Evolutionary conservation across 768 basidiomycete genomes (phyloP), one percentile per base, ranked within the genome.

Genomic region (Pisolithus albus): DNA sequence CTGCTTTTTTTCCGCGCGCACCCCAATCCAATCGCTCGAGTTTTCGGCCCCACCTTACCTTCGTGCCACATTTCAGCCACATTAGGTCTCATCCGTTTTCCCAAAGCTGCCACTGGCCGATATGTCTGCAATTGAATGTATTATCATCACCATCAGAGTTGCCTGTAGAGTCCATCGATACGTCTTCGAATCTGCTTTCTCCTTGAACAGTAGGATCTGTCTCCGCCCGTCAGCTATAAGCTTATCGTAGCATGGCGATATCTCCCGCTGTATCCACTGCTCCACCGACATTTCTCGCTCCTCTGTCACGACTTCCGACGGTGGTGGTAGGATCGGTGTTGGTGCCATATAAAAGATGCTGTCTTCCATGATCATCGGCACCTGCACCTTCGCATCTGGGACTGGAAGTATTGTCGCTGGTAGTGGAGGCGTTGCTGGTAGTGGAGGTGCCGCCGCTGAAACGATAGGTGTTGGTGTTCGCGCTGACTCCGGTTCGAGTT

Each of bases 281-380:
- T 92, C 90, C 45, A 93, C 76, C 0, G 88, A 86, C 86, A 93
- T 84, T 18, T 74, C 69, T 53, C 83, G 72, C 63, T 92, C 79
- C 34, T 42, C 64, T 50, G 56, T 65, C 45, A 51, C 66, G 54
- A 13, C 26, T 42, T 59, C 56, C 58, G 62, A 42, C n/a, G 61
- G n/a, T 30, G 36, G 30, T 28, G 21, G 21, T 23, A 54, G 18
- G 50, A 59, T 26, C 39, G 40, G 36, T 4, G n/a, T 48, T 28
- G 61, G 52, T 6, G 53, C 49, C 26, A 50, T 53, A 52, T 30
- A 16, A 54, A 47, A 5, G 55, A 59, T 18, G 7, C 34, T 36
- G 13, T 47, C 46, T 47, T 47, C 46, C n/a, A 47, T 13, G 3
- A 19, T 16, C 32, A 45, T 45, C 23, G 46, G 34, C 18, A 23